Conservation (phyloP, 371 early-diverging fungal genomes). For the Capillidium rhysosporum region DNA sequence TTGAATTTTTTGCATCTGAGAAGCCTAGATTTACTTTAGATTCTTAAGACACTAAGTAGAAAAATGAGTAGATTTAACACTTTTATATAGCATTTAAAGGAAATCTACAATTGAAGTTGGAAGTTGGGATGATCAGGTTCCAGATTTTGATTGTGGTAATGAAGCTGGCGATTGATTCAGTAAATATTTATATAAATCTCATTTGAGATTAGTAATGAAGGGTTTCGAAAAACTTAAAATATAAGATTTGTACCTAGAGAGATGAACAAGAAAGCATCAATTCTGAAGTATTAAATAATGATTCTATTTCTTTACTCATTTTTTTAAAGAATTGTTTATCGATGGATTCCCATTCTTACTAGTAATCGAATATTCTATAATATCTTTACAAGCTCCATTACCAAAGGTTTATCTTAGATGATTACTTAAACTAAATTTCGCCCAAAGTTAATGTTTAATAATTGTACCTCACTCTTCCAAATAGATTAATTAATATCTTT, state of each 20-base stretch:
- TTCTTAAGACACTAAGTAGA: neutral
- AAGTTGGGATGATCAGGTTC: constrained; percentile 1
- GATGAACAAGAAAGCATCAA: neutral
- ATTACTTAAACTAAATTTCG: constrained; percentile 16
- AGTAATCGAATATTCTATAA: constrained; percentile 14
- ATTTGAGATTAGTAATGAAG: constrained; percentile 4
- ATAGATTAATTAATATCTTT: constrained; percentile 16
- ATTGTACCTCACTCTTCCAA: constrained; percentile 15
- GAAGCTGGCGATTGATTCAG: constrained; percentile 9
- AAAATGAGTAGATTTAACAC: neutral
- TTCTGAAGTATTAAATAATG: neutral
- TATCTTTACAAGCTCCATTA: constrained; percentile 13
- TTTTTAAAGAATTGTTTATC: constrained; percentile 13
- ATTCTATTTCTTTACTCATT: too few relatives aligned
- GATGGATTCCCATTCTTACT: constrained; percentile 18
- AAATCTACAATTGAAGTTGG: neutral
- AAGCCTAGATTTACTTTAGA: neutral
- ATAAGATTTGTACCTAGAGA: neutral
- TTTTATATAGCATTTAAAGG: neutral
- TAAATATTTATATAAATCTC: neutral
- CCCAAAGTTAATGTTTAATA: constrained; percentile 18
- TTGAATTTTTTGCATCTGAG: neutral
- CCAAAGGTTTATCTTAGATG: constrained; percentile 9
- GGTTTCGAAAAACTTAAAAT: neutral
- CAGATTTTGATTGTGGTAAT: constrained; percentile 9